These are phyloP conservation scores for Salvia sclarea DNA, from an alignment of 305 asterid species.

Conservation along the genomic window DNA sequence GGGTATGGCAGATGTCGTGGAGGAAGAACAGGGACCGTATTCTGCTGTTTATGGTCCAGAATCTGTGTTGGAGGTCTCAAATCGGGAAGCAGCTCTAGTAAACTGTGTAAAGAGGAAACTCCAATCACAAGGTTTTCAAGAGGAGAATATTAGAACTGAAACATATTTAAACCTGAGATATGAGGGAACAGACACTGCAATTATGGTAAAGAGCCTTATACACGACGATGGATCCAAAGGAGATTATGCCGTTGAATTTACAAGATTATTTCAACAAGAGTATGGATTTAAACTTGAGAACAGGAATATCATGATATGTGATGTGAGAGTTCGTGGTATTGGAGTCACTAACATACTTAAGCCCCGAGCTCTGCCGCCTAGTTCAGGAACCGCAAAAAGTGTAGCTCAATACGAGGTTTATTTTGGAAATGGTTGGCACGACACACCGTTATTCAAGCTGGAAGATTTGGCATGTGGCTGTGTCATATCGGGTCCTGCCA, in stretches of 20 bases:
- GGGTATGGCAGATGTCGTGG: conserved; percentile 97
- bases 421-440: conserved; percentile 65
- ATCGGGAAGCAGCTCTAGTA: conserved; percentile 60
- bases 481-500: conserved; percentile 70
- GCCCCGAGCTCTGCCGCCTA: conserved; percentile 54
- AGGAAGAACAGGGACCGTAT: conserved; percentile 91
- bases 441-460: conserved; percentile 81
- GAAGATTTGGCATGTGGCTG: conserved; percentile 69
- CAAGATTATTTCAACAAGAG: conserved; percentile 77
- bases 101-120: conserved; percentile 62
- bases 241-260: conserved; percentile 84
- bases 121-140: conserved; percentile 71
- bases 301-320: conserved; percentile 79
- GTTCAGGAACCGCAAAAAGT: conserved; percentile 47
- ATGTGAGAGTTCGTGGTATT: conserved; percentile 89
- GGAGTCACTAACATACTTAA: conserved; percentile 85
- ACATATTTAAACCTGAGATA: conserved; percentile 83
- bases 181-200: conserved; percentile 93
- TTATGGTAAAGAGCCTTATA: conserved; percentile 69
- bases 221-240: conserved; percentile 58
- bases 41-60: conserved; percentile 75
- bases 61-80: conserved; percentile 61
- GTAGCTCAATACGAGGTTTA: conserved; percentile 62
- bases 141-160: conserved; percentile 69
- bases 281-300: conserved; percentile 85